phyloP scores from a whole-genome alignment of 2,329 filamentous ascomycete species.

The Ascochyta viciae-villosae region DNA sequence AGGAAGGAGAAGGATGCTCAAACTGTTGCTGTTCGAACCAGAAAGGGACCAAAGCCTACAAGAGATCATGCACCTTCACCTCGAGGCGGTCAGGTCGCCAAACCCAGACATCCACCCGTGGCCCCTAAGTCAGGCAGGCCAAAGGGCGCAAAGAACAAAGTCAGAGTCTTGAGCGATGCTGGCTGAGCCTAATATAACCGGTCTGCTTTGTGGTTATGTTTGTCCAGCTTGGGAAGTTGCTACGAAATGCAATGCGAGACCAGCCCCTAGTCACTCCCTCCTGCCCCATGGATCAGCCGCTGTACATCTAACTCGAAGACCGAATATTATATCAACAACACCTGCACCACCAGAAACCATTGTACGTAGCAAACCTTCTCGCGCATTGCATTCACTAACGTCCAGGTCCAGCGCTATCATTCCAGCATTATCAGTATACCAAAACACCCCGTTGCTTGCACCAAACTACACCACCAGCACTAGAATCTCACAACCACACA shows the following conservation, averaged over 20 bases:
- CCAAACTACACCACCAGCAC: not conserved
- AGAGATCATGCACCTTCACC: conserved; percentile 9
- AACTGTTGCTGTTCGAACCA: no score
- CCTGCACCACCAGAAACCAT: not conserved
- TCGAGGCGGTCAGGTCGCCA: conserved; percentile 7
- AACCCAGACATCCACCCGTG: not conserved
- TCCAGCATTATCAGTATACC: not conserved
- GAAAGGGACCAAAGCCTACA: not conserved
- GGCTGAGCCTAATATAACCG: not conserved
- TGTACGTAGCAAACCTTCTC: not conserved
- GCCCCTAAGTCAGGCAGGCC: conserved; percentile 20
- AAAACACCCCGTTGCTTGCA: not conserved
- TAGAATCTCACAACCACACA: not conserved
- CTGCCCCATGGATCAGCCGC: not conserved
- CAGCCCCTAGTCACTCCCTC: not conserved
- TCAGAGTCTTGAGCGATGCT: not conserved
- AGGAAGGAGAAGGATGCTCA: not conserved
- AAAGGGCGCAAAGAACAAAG: conserved; percentile 27
- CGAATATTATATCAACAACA: not conserved
- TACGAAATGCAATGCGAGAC: not conserved
- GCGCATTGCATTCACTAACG: not conserved
- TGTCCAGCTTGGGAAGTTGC: not conserved
- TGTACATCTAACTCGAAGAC: not conserved
- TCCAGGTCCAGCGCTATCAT: not conserved
- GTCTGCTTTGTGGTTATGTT: not conserved